phyloP scores from a whole-genome alignment of 192 early-diverging fungal genomes.

The Powellomyces hirtus region DNA sequence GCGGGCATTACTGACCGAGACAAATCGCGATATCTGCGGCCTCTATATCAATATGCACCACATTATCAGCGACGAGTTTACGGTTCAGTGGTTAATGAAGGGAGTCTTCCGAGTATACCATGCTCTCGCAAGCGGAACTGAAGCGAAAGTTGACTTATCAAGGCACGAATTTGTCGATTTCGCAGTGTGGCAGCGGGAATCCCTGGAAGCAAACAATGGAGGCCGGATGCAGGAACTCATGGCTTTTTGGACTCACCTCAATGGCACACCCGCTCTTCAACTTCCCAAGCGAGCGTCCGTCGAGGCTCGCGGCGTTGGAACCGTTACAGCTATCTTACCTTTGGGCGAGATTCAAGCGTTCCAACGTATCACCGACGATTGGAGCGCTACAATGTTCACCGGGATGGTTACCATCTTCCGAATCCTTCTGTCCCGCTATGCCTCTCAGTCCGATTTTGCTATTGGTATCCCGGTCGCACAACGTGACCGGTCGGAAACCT shows the following conservation, averaged over 20 bases:
- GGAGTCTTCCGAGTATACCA: not conserved
- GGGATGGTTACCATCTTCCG: not conserved
- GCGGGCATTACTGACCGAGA: not conserved
- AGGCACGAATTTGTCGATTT: not conserved
- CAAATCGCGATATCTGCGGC: not conserved
- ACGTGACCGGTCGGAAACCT: not conserved
- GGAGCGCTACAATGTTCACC: not conserved
- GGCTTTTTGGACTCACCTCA: not conserved
- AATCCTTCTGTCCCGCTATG: not conserved
- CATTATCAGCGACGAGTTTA: not conserved
- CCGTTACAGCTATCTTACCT: not conserved
- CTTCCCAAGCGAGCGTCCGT: not conserved
- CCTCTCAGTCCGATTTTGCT: not conserved
- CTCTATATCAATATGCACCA: not conserved
- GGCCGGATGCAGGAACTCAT: not conserved
- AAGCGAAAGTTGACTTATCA: not conserved
- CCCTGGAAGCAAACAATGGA: not conserved
- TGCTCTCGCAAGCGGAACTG: not conserved
- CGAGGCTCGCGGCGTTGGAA: not conserved
- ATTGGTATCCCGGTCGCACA: not conserved
- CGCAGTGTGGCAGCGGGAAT: not conserved
- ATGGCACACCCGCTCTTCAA: not conserved
- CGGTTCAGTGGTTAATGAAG: not conserved
- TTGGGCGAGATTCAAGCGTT: not conserved
- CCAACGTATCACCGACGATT: not conserved